Percentiles rank a stretch among this genome's conserved stretches.
Evolutionary conservation across 192 early-diverging fungal species (phyloP).

Genomic region (Podochytrium sp.): DNA sequence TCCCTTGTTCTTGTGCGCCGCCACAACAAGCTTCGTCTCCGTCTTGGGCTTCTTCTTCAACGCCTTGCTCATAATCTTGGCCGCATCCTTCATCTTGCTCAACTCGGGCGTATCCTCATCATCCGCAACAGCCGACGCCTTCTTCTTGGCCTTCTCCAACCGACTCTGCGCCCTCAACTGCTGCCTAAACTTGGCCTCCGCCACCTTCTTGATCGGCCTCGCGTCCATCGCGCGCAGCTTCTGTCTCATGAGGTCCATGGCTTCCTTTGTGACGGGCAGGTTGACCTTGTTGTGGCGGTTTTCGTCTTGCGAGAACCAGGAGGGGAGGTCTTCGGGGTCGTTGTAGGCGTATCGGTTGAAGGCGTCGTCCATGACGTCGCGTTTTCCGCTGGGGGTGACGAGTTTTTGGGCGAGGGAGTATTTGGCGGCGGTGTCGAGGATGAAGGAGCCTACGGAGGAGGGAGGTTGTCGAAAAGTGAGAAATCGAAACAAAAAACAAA

Average conservation of each 20-base stretch:
- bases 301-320: constrained; percentile 96
- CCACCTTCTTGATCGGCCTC: constrained; percentile 98
- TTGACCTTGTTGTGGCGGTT: constrained; percentile 83
- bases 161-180: constrained; percentile 79
- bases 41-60: constrained; percentile 58
- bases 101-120: constrained; percentile 78
- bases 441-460: constrained; percentile 34
- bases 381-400: constrained; percentile 76
- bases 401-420: constrained; percentile 88
- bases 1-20: constrained; percentile 78
- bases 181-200: constrained; percentile 97
- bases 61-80: constrained; percentile 79
- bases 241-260: constrained; percentile 81
- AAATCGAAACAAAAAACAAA: background rate
- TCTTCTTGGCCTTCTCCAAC: constrained; percentile 82
- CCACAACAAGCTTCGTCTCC: constrained; percentile 86
- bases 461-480: background rate
- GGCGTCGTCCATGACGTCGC: constrained; percentile 86
- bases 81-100: constrained; percentile 81
- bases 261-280: constrained; percentile 96
- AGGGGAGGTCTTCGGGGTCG: constrained; percentile 83
- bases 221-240: constrained; percentile 89
- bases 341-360: constrained; percentile 90
- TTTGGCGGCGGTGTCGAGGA: constrained; percentile 87
- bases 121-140: constrained; percentile 82